Evolutionary conservation across 805 yeast species (phyloP), one percentile per base, ranked within the genome.

Genomic region (Zygotorulaspora florentina): DNA sequence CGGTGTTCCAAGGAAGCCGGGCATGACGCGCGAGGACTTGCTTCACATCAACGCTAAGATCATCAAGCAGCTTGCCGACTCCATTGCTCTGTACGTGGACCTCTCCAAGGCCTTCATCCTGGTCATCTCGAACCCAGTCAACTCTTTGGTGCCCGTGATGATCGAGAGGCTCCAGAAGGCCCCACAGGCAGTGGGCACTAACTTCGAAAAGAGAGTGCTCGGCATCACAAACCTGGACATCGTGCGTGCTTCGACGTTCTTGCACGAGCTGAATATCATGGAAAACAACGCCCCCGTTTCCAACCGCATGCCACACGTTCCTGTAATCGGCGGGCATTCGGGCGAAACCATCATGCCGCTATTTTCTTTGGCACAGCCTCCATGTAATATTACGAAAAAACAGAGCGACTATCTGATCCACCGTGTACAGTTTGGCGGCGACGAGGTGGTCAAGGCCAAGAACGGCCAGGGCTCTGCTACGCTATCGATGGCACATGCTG

Each of bases 401-500:
- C 62, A 61, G 65, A 62, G 58, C 53, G 80, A 79, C 59, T 77
- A 78, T 51, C 77, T 90, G 57, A 79, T 88, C 59, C 76, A 87
- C 76, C 81, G 98, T 71, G 90, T 90, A 56, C 97, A 90, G 73
- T 89, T 85, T 58, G 96, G 95, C 51, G 98, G 98, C 64, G 98
- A 90, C 66, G 97, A 91, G 70, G 96, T 90, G 39, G 98, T 90
- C 53, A 75, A 85, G 72, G 97, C 97, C 46, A 90, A 90, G 74
- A 84, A 87, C 59, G 97, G 97, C 53, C 83, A 83, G 42, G 97
- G 97, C 34, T 87, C 96, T 40, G 97, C 97, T 46, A 90, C 98
- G 30, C 75, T 90, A 55, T 86, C 96, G 26, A 91, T 90, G 97
- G 97, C 97, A 8, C 85, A 82, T 59, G 96, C 96, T 29, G 96